Percentiles rank a stretch among this genome's conserved stretches.
Evolutionary conservation across 2,329 filamentous ascomycete genomes (phyloP).

Genomic region (Beauveria pseudobassiana): DNA sequence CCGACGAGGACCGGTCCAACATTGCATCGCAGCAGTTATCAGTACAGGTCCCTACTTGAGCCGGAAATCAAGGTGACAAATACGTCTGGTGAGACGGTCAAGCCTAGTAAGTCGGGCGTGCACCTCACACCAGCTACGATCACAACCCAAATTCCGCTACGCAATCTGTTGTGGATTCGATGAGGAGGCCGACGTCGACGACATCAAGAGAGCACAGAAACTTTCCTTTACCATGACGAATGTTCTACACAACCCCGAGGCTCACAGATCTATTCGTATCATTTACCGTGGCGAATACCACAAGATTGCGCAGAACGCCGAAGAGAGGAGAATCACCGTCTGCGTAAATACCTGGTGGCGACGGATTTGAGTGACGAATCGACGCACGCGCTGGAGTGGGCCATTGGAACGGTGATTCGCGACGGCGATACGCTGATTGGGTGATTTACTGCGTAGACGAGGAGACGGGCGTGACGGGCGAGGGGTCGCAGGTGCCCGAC

Average conservation of each 20-base stretch:
- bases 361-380: constrained; percentile 93
- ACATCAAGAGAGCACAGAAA: constrained; percentile 82
- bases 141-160: constrained; percentile 48
- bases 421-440: constrained; percentile 91
- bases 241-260: constrained; percentile 66
- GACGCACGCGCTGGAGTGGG: constrained; percentile 93
- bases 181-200: constrained; percentile 73
- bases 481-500: constrained; percentile 55
- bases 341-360: constrained; percentile 90
- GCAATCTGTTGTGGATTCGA: constrained; percentile 64
- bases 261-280: constrained; percentile 78
- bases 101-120: constrained; percentile 48
- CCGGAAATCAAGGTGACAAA: constrained; percentile 59
- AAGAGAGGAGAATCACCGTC: constrained; percentile 68
- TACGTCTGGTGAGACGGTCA: constrained; percentile 54
- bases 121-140: constrained; percentile 82
- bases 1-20: constrained; percentile 65
- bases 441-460: constrained; percentile 92
- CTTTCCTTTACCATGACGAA: constrained; percentile 74
- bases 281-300: constrained; percentile 83
- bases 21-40: constrained; percentile 46
- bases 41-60: constrained; percentile 59
- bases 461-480: constrained; percentile 55
- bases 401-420: constrained; percentile 86
- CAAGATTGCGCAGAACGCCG: constrained; percentile 67